Base-by-base conservation (phyloP, 2,329 filamentous ascomycete genomes). In the Waltergamsia citrina region DNA sequence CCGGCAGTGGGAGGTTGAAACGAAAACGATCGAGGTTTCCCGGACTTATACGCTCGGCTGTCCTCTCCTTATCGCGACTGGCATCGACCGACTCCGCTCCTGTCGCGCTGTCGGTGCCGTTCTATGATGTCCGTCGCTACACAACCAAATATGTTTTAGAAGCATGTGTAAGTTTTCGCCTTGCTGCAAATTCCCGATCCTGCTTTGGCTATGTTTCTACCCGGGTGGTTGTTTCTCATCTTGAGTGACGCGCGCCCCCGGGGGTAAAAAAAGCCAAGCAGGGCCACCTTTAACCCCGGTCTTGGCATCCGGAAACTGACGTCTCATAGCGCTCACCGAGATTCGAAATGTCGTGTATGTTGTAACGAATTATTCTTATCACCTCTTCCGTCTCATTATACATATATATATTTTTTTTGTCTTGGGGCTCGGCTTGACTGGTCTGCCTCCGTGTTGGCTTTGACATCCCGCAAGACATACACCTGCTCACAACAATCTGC, bases 261-360 rank as follows among this genome's bases (percentile, higher is more conserved):
- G n/a, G n/a, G n/a, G n/a, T n/a, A n/a, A 25, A 11, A 17, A 25
- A 33, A 33, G 28, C 28, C 47, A 50, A 53, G 47, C 8, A 47
- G 41, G 39, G 35, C 45, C 44, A 47, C 40, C 35, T 28, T 35
- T 35, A 44, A 41, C 44, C 49, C 47, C 47, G 40, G 50, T 45
- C 53, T 56, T 55, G 53, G 52, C 53, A 49, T 40, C 42, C 39
- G 43, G 38, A 46, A 51, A 53, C 56, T 59, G 48, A 54, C 50
- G 44, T 53, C 42, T 51, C 17, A 46, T 51, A 67, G 63, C 63
- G 56, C 62, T 67, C 53, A 55, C 55, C 52, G 57, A 64, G 56
- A 58, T 67, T 55, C 58, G 58, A 59, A 67, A 67, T 64, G 60
- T 59, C 54, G 60, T 67, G 63, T 67, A 66, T 42, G 61, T 61